Percentiles rank a stretch among this genome's conserved stretches.
Conservation (phyloP, 2,329 filamentous ascomycete species). For the Fusarium graminum region DNA sequence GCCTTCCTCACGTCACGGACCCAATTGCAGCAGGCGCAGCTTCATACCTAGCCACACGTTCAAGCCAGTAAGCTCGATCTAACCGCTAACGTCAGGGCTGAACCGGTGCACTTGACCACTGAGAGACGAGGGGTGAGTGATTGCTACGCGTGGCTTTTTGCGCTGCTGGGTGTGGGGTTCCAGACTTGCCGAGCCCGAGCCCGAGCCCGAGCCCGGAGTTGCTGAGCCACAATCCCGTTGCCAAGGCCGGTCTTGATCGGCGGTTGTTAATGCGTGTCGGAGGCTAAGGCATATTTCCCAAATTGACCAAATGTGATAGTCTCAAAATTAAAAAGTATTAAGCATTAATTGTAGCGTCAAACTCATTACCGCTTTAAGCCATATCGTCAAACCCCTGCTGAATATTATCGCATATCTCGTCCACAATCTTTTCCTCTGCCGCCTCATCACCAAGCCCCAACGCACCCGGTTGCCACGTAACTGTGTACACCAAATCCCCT, state of each 20-base stretch:
- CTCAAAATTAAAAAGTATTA: not conserved
- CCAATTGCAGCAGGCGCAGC: slow-evolving; percentile 33
- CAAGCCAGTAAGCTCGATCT: slow-evolving; percentile 34
- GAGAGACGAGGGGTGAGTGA: slow-evolving; percentile 22
- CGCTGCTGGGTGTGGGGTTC: slow-evolving; percentile 13
- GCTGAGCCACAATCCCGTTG: slow-evolving; percentile 30
- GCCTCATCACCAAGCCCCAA: slow-evolving; percentile 36
- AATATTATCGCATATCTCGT: slow-evolving; percentile 34
- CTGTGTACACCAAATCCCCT: slow-evolving; percentile 40
- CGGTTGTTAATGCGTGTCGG: slow-evolving; percentile 8
- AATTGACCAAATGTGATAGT: not conserved
- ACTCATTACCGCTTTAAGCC: not conserved
- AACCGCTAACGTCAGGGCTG: slow-evolving; percentile 30
- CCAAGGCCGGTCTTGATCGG: slow-evolving; percentile 24
- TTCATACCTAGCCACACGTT: slow-evolving; percentile 37
- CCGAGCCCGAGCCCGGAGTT: slow-evolving; percentile 17
- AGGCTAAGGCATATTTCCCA: slow-evolving; percentile 19
- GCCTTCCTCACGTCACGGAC: slow-evolving; percentile 30
- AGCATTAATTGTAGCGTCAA: slow-evolving; percentile 4
- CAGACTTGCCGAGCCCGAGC: slow-evolving; percentile 20
- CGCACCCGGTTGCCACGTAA: slow-evolving; percentile 46
- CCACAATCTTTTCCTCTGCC: slow-evolving; percentile 39
- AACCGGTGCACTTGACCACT: not conserved
- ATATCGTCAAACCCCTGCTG: slow-evolving; percentile 31
- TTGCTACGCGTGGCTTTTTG: slow-evolving; percentile 8